Conservation (phyloP, 352 stramenopile genomes). For the Phytophthora idaei region DNA sequence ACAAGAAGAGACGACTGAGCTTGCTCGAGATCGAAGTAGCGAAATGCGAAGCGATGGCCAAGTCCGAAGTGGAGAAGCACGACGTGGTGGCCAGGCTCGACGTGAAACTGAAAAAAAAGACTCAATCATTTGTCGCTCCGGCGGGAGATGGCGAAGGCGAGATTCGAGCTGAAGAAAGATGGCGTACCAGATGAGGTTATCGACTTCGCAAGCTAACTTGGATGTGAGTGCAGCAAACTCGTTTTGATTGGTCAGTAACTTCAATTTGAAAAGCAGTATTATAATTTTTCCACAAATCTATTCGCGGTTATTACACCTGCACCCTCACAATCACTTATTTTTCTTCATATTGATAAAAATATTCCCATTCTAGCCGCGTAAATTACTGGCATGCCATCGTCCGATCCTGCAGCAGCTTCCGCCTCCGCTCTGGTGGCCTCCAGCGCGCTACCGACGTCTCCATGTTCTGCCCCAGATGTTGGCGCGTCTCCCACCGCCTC, state of each 20-base stretch:
- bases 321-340: neutral
- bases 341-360: neutral
- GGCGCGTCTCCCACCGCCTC: neutral
- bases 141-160: neutral
- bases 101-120: neutral
- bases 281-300: conserved; percentile 20
- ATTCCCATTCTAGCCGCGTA: conserved; percentile 39
- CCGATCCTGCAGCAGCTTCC: neutral
- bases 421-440: neutral
- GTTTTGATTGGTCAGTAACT: conserved; percentile 21
- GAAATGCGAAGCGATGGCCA: neutral
- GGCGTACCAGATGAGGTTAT: neutral
- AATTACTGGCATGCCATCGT: conserved; percentile 34
- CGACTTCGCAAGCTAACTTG: neutral
- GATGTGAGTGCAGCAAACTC: too few relatives aligned
- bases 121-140: neutral
- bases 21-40: too few relatives aligned
- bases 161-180: too few relatives aligned
- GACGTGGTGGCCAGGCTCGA: neutral
- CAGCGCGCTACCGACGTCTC: neutral
- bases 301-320: conserved; percentile 19
- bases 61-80: neutral
- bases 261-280: conserved; percentile 17
- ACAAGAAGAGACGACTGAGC: neutral
- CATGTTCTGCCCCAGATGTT: neutral